These are phyloP conservation scores for Fagus crenata DNA, from an alignment of 306 rosid species.

Conservation along the genomic window DNA sequence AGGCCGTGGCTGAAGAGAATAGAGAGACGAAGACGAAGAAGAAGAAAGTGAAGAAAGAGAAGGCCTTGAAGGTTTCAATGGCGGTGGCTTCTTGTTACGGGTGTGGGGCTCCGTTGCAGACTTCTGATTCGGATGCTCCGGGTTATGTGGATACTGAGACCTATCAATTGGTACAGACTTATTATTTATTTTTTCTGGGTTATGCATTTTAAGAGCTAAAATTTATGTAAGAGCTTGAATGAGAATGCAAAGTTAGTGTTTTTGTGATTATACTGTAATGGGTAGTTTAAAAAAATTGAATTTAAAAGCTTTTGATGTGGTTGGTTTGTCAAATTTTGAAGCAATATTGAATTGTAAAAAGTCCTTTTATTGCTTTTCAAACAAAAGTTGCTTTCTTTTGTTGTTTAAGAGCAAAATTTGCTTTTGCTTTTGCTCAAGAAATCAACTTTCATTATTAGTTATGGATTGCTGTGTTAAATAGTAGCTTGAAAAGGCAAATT, in stretches of 20 bases:
- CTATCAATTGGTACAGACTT: slow-evolving; percentile 58
- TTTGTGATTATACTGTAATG: neutral
- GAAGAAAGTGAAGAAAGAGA: slow-evolving; percentile 46
- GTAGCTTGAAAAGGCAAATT: neutral
- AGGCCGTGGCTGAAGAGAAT: slow-evolving; percentile 53
- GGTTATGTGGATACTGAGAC: slow-evolving; percentile 69
- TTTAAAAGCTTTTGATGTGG: neutral
- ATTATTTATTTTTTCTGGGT: neutral
- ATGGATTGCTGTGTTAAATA: neutral
- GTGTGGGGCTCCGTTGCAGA: slow-evolving; percentile 91
- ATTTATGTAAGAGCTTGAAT: neutral
- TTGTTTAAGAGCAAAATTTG: neutral
- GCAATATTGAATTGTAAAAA: too few relatives aligned
- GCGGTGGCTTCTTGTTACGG: slow-evolving; percentile 69
- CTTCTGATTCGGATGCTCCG: slow-evolving; percentile 63
- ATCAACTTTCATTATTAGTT: neutral
- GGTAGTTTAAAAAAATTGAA: neutral
- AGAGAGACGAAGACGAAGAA: slow-evolving; percentile 22
- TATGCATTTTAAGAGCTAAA: neutral
- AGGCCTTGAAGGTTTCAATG: slow-evolving; percentile 45
- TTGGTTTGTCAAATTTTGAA: neutral
- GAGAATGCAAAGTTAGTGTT: neutral
- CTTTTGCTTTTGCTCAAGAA: neutral
- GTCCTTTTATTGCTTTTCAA: neutral
- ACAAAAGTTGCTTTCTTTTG: neutral